Evolutionary conservation across 164 flowering plant genomes (phyloP), one percentile per base, ranked within the genome.

Genomic region (Chloranthus sessilifolius): DNA sequence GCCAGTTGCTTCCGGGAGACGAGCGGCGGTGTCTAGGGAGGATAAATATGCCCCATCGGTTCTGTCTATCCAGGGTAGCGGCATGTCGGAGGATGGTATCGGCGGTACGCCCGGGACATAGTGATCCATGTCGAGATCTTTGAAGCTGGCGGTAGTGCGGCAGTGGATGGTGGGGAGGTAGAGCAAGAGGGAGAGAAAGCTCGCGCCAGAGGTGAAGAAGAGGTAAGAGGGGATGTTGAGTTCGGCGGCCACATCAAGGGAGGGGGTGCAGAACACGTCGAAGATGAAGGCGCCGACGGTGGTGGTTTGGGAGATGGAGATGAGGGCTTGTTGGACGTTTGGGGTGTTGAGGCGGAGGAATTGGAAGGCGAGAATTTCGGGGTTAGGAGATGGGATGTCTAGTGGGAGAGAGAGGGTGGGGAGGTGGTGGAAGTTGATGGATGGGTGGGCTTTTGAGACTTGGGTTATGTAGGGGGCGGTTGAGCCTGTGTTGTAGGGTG

Each of bases 51-150:
- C 68, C 15, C 36, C 9, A 17, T 49, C 47, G 1, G 56, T 7
- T 3, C 79, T 63, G 4, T 68, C 71, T 0, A 49, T 64, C 6
- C 67, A 0, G 0, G 70, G 69, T n/a, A 25, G 43, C 0, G 76
- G 46, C 73, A 69, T 33, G 47, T 67, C 54, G 0, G 59, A 30
- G 0, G 74, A 19, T 0, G 55, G 69, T 1, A 79, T 15, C 0
- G 74, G 64, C 0, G 83, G 78, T 16, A 69, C 8, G 2, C 81
- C 79, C 0, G 85, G 85, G 46, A 79, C 21, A 16, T 65, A 39
- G 20, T 63, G 20, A 8, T 24, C 9, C 28, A 30, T 19, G 14
- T 42, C 3, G 28, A 67, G 29, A 25, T 66, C 69, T 39, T 41
- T 63, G 42, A 66, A 55, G 33, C 58, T 54, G 11, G 49, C 21